Evolutionary conservation across 176 grass and related monocot species (phyloP).

Genomic region (Areca catechu): DNA sequence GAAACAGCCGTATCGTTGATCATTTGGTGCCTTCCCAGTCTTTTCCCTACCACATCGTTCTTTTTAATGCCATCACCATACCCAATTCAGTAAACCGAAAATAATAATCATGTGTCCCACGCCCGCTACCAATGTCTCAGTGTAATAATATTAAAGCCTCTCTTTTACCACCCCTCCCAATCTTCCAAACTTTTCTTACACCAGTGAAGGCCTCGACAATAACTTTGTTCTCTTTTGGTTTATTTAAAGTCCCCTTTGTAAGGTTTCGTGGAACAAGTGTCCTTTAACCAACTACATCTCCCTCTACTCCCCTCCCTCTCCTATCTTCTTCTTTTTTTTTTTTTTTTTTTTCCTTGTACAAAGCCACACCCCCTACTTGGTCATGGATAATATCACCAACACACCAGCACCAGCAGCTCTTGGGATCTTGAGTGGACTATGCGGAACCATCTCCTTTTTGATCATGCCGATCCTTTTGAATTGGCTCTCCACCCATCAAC

Average conservation of each 20-base stretch:
- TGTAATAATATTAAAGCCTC: slow-evolving; percentile 12
- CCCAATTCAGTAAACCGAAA: slow-evolving; percentile 24
- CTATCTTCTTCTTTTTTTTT: too few relatives aligned
- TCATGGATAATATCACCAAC: slow-evolving; percentile 55
- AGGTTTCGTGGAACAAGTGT: too few relatives aligned
- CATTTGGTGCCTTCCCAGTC: slow-evolving; percentile 22
- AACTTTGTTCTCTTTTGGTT: too few relatives aligned
- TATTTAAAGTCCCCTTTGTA: too few relatives aligned
- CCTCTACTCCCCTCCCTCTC: neutral
- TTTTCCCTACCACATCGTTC: neutral
- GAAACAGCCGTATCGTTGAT: slow-evolving; percentile 22
- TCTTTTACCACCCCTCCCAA: slow-evolving; percentile 14
- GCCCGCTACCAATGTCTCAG: neutral
- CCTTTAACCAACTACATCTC: slow-evolving; percentile 9
- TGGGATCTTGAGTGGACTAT: slow-evolving; percentile 92
- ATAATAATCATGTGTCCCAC: neutral
- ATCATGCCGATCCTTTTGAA: slow-evolving; percentile 30
- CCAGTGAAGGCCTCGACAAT: slow-evolving; percentile 1
- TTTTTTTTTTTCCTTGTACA: too few relatives aligned
- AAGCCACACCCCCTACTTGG: neutral
- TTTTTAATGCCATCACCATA: slow-evolving; percentile 21
- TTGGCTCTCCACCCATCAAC: slow-evolving; percentile 31
- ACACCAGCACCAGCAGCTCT: slow-evolving; percentile 72
- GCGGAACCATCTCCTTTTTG: slow-evolving; percentile 71
- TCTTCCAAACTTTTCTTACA: slow-evolving; percentile 9